Base-by-base conservation (phyloP, 768 basidiomycete species). In the Lactifluus hygrophoroides region DNA sequence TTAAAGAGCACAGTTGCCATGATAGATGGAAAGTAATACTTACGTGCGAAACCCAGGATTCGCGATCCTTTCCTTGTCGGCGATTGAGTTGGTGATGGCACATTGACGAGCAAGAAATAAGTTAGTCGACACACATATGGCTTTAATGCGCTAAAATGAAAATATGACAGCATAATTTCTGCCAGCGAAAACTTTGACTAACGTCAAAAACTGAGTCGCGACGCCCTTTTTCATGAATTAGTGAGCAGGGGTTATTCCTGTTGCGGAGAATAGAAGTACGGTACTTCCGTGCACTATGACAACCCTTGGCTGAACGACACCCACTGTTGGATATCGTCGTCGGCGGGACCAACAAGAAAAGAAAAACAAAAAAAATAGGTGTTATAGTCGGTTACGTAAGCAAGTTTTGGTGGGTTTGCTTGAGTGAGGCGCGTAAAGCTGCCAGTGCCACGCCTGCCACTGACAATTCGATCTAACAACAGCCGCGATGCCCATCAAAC, bases 401-500 rank as follows among this genome's bases (percentile, higher is more conserved):
- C 59, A 5, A 9, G 14, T 56, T 56, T 56, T 60, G 58, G n/a
- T 23, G 21, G 17, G 13, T 28, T 28, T 30, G 51, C 27, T n/a
- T n/a, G n/a, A n/a, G n/a, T 40, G 45, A 44, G 17, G 23, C 14
- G 45, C 13, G n/a, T 25, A 17, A n/a, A 38, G 17, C 14, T 35
- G 14, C n/a, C 11, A 17, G 44, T 25, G 23, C 38, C 32, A 32
- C 32, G 32, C 42, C 30, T 34, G 56, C 54, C 53, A 57, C 49
- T 10, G 48, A 62, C 53, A 45, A n/a, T 45, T 30, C 45, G 32
- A 50, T 27, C 23, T 10, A 49, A 37, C 60, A 37, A 50, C 50
- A 27, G 23, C 59, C 45, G 47, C 71, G 65, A 90, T 91, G 89
- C 80, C 89, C 70, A 84, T 90, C 71, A 90, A 90, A 69, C 81